A percentile compares a stretch with the other conserved stretches of the same genome.
These are phyloP conservation scores for Esteya vermicola DNA, from an alignment of 2,329 filamentous ascomycete genomes.

Conservation along the genomic window DNA sequence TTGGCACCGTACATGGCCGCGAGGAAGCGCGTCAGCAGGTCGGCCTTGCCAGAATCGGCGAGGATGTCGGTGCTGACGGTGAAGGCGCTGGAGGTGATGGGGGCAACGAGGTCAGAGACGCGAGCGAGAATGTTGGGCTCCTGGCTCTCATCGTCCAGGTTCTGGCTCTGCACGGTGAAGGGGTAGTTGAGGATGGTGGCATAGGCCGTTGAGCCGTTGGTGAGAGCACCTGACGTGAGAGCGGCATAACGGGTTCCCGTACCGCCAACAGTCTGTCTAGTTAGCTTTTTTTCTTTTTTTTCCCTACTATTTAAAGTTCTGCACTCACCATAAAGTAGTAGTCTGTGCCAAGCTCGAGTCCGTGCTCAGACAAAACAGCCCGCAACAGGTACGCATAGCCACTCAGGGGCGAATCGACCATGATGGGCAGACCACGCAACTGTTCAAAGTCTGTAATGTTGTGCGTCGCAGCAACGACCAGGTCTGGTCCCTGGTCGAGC, in stretches of 20 bases:
- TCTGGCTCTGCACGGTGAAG: constrained; percentile 11
- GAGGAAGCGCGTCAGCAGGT: constrained; percentile 12
- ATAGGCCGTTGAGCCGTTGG: constrained; percentile 15
- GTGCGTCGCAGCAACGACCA: constrained; percentile 15
- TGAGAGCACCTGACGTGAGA: constrained; percentile 12
- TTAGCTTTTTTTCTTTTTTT: not conserved
- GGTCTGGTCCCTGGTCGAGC: constrained; percentile 17
- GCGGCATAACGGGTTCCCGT: constrained; percentile 15
- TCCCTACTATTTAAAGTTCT: not conserved
- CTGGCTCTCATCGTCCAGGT: constrained; percentile 1
- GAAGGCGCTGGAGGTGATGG: constrained; percentile 12
- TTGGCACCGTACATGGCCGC: constrained; percentile 16
- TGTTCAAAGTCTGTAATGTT: constrained; percentile 10
- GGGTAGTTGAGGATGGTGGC: constrained; percentile 18
- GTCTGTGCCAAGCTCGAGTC: constrained; percentile 39
- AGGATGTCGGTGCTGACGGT: constrained; percentile 11
- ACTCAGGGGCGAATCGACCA: constrained; percentile 78
- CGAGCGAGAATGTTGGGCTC: constrained; percentile 14
- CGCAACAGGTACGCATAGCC: constrained; percentile 55
- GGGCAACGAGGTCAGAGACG: constrained; percentile 13
- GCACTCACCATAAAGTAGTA: constrained; percentile 2
- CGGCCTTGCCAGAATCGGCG: constrained; percentile 3
- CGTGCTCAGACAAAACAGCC: constrained; percentile 70
- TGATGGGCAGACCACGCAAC: constrained; percentile 36
- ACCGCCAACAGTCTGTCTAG: constrained; percentile 12